Base-by-base conservation (phyloP, 192 early-diverging fungal genomes). In the Oehlia diaphana region DNA sequence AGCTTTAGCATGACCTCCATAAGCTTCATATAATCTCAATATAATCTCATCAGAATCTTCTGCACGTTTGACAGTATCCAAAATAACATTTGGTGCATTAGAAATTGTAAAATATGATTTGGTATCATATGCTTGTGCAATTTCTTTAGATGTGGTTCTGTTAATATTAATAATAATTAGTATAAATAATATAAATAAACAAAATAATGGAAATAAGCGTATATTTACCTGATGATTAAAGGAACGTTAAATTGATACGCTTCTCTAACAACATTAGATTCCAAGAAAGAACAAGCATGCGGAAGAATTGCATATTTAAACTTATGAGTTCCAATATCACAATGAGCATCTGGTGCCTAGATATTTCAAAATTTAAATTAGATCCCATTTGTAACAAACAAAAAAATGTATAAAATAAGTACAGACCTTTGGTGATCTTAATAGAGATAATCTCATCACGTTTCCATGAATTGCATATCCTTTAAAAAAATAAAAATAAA, bases 281-380 rank as follows among this genome's bases (percentile, higher is more conserved):
- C 93, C 75, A 85, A 79, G 79, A 99, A 98, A 13, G 90, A 82
- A 6, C 94, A 93, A 64, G 86, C 82, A 86, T 99, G 97, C 16
- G 98, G 96, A 68, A 94, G 94, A 19, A 99, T 78, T 5, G 96
- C 96, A 83, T 96, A 99, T 50, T 90, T 89, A 88, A 99, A 97
- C 33, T 83, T 82, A 82, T 99, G 95, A 65, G 83, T 81, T 76
- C 92, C 93, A 74, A 93, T 91, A 82, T 93, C 93, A 67, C 86
- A 88, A 71, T 91, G 63, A 33, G 81, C 85, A 83, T 94, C 93
- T 1, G 92, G 92, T 10, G 89, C 87, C 35, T 72, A 28, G 68
- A 14, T 9, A 70, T 44, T 44, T 9, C 2, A 16, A n/a, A 70
- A 13, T 42, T 39, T 3, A 37, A 39, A 16, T 9, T 70, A 42